phyloP scores from a whole-genome alignment of 805 yeast species.

The Wickerhamomyces bisporus region DNA sequence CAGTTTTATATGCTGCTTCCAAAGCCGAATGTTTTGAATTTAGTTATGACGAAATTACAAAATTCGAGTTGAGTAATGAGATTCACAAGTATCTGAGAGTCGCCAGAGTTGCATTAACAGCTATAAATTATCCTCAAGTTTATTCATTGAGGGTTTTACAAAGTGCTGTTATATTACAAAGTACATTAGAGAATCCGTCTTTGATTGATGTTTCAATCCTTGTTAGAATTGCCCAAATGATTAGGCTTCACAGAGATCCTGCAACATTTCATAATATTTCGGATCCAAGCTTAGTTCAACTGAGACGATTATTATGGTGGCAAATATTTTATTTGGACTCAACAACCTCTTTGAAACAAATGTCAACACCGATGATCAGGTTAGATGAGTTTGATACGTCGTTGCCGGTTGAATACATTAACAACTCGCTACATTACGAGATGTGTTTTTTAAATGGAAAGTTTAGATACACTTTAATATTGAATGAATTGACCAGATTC shows the following conservation, averaged over 20 bases:
- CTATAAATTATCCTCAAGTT: constrained; percentile 46
- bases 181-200: constrained; percentile 51
- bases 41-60: constrained; percentile 34
- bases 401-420: constrained; percentile 43
- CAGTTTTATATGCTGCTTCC: constrained; percentile 53
- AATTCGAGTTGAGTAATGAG: constrained; percentile 33
- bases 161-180: constrained; percentile 46
- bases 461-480: constrained; percentile 44
- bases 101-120: constrained; percentile 43
- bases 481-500: constrained; percentile 48
- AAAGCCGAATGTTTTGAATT: constrained; percentile 56
- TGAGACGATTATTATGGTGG: constrained; percentile 63
- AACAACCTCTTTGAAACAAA: constrained; percentile 48
- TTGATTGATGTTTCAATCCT: constrained; percentile 51
- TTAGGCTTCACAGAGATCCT: constrained; percentile 58
- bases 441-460: constrained; percentile 48
- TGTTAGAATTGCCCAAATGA: constrained; percentile 49
- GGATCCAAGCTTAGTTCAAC: constrained; percentile 43
- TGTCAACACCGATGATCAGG: constrained; percentile 48
- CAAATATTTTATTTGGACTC: constrained; percentile 56
- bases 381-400: constrained; percentile 51
- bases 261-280: constrained; percentile 44
- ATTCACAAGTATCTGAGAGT: constrained; percentile 46
- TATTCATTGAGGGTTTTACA: constrained; percentile 35
- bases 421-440: constrained; percentile 36